Conservation (phyloP, 1,284 basidiomycete species). For the Tilletia caries region DNA sequence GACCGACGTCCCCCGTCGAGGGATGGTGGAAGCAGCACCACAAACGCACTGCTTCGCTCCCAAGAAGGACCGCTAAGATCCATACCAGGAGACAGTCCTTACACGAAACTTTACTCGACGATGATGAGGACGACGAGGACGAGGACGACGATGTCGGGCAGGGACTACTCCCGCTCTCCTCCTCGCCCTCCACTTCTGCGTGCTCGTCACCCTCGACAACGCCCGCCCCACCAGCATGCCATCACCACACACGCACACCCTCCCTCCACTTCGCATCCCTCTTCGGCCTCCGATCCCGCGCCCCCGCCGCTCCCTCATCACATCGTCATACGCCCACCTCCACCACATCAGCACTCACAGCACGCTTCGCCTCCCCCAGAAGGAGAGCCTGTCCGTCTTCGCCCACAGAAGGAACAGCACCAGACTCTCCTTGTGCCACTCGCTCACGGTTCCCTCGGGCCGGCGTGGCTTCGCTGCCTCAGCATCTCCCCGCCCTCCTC, state of each 20-base stretch:
- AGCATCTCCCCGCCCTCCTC: conserved; percentile 32
- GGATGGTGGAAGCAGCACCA: not conserved
- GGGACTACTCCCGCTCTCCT: conserved; percentile 21
- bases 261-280: conserved; percentile 2
- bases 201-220: not conserved
- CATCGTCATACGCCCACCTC: not conserved
- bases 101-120: conserved; percentile 21
- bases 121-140: conserved; percentile 27
- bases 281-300: not conserved
- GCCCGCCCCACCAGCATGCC: not conserved
- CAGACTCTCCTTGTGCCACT: not conserved
- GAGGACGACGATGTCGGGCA: conserved; percentile 25
- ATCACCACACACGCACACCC: not conserved
- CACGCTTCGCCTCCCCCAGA: not conserved
- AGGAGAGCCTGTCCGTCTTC: not conserved
- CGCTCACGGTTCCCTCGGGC: conserved; percentile 24
- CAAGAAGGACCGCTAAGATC: not conserved
- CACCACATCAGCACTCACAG: not conserved
- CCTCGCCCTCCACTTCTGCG: conserved; percentile 25
- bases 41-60: not conserved
- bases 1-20: not conserved
- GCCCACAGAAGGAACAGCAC: not conserved
- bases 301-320: not conserved
- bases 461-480: conserved; percentile 25
- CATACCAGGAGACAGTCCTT: conserved; percentile 21